These are phyloP conservation scores for Eucalyptus cloeziana DNA, from an alignment of 345 rosid species.

Conservation along the genomic window DNA sequence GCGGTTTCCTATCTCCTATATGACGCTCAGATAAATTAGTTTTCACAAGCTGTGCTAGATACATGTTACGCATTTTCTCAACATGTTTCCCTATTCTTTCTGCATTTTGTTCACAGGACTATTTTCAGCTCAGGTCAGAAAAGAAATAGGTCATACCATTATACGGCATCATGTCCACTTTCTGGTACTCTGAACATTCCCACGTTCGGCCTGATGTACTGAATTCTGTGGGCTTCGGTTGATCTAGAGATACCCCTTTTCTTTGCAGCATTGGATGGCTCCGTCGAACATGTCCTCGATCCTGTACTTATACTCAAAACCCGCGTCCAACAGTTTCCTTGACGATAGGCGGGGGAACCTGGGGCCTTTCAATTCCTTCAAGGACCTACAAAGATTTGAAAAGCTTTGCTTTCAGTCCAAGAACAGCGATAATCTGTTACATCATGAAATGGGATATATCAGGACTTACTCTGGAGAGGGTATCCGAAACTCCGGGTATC, in stretches of 20 bases:
- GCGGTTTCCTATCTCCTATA: background rate
- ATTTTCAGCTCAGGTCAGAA: background rate
- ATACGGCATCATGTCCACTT: background rate
- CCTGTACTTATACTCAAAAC: conserved; percentile 17
- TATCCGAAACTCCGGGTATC: conserved; percentile 7
- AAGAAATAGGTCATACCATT: background rate
- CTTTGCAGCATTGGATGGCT: conserved; percentile 14
- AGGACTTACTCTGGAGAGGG: conserved; percentile 10
- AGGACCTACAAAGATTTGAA: background rate
- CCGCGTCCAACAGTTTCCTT: conserved; percentile 13
- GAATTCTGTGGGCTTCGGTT: background rate
- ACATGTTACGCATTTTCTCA: background rate
- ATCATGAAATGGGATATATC: background rate
- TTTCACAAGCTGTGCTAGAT: background rate
- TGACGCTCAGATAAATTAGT: background rate
- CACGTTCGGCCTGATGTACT: background rate
- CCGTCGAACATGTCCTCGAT: conserved; percentile 15
- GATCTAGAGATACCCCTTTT: conserved; percentile 8
- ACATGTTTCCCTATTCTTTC: background rate
- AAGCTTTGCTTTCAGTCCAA: background rate
- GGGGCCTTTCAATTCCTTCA: background rate
- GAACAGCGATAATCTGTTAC: background rate
- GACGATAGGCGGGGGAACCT: conserved; percentile 1
- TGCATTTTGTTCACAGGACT: background rate
- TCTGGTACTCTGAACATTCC: background rate